These are phyloP conservation scores for Rhododendron ovatum DNA, from an alignment of 148 eudicot genomes.

Conservation along the genomic window DNA sequence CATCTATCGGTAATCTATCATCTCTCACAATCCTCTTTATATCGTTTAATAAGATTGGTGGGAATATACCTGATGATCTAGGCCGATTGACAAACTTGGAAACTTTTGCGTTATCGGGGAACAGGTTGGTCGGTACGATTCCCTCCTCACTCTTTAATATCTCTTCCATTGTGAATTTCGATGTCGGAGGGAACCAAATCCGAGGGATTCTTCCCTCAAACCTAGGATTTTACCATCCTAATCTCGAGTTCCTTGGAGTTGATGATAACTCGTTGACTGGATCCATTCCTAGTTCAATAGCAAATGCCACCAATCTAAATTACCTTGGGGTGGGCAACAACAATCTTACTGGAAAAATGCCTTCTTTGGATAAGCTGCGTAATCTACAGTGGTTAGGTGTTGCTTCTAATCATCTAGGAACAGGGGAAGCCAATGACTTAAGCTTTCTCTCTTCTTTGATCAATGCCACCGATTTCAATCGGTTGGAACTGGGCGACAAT, in stretches of 20 bases:
- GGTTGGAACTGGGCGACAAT: rapidly evolving
- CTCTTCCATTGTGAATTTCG: neutral
- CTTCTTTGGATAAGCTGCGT: neutral
- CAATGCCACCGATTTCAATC: too few relatives aligned
- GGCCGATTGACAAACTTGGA: neutral
- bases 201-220: too few relatives aligned
- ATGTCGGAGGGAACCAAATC: neutral
- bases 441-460: too few relatives aligned
- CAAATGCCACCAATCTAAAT: neutral
- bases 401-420: neutral
- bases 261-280: neutral
- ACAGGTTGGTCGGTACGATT: neutral
- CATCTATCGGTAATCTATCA: neutral
- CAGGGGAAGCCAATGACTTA: too few relatives aligned
- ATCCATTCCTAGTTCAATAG: neutral
- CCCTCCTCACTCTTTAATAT: neutral
- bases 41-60: neutral
- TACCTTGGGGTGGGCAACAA: too few relatives aligned
- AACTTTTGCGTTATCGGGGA: neutral
- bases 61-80: neutral
- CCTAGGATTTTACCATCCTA: neutral
- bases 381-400: rapidly evolving
- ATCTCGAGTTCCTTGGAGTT: neutral
- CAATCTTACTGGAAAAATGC: neutral
- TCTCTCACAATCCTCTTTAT: neutral